These are phyloP conservation scores for Wickerhamomyces subpelliculosus DNA, from an alignment of 805 yeast genomes.

Conservation along the genomic window DNA sequence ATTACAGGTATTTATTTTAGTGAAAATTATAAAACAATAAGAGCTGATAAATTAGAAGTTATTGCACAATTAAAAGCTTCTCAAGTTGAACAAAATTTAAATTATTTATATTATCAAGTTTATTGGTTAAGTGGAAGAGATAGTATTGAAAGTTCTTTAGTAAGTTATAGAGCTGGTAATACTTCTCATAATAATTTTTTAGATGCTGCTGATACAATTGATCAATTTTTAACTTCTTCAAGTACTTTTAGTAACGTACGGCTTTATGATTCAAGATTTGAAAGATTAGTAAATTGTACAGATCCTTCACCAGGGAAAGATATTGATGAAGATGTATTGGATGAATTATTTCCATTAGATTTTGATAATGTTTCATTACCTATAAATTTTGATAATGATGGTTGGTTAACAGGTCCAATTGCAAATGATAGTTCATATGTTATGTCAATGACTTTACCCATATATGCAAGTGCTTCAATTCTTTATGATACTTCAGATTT, in stretches of 20 bases:
- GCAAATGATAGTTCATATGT: constrained; percentile 38
- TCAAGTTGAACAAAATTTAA: constrained; percentile 65
- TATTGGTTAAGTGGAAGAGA: constrained; percentile 58
- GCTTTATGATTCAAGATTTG: constrained; percentile 56
- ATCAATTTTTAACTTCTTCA: constrained; percentile 59
- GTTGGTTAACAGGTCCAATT: constrained; percentile 64
- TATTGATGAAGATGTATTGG: constrained; percentile 26
- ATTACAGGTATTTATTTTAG: constrained; percentile 75
- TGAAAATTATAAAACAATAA: constrained; percentile 46
- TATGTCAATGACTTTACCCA: constrained; percentile 73
- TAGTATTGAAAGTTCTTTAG: constrained; percentile 51
- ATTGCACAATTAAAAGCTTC: constrained; percentile 78
- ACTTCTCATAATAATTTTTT: constrained; percentile 43
- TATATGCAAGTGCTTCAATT: constrained; percentile 68
- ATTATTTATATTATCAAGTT: constrained; percentile 59
- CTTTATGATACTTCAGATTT: constrained; percentile 39
- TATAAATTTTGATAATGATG: constrained; percentile 33
- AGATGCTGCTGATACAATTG: constrained; percentile 39
- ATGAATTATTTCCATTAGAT: constrained; percentile 43
- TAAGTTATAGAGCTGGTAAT: constrained; percentile 68
- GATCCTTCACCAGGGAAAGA: constrained; percentile 30
- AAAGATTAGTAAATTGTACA: constrained; percentile 36
- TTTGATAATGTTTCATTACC: constrained; percentile 37
- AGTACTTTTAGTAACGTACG: constrained; percentile 57
- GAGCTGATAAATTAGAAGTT: constrained; percentile 67